Evolutionary conservation across 805 yeast genomes (phyloP).

Genomic region (Scheffersomyces amazonensis): DNA sequence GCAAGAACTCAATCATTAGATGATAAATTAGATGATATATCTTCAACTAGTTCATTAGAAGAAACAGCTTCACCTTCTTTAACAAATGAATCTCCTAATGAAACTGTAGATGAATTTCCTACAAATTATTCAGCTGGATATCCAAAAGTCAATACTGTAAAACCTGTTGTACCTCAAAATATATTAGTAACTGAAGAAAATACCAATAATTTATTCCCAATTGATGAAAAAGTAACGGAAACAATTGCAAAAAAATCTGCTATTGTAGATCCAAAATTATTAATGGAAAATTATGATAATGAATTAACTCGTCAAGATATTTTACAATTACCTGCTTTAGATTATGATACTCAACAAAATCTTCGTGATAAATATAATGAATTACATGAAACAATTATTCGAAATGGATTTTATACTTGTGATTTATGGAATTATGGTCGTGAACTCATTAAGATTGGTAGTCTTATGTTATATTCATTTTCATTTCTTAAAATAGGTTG

Average conservation of each 20-base stretch:
- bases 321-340: constrained; percentile 58
- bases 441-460: constrained; percentile 59
- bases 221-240: constrained; percentile 8
- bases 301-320: constrained; percentile 54
- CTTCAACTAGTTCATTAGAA: constrained; percentile 4
- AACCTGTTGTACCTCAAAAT: constrained; percentile 53
- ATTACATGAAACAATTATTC: constrained; percentile 54
- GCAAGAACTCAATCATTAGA: constrained; percentile 8
- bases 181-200: constrained; percentile 38
- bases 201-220: constrained; percentile 32
- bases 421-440: constrained; percentile 70
- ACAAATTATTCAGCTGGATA: constrained; percentile 29
- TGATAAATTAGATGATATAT: constrained; percentile 10
- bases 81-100: not conserved
- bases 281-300: constrained; percentile 59
- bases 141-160: constrained; percentile 35
- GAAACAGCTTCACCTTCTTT: constrained; percentile 4
- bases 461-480: constrained; percentile 50
- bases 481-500: constrained; percentile 45
- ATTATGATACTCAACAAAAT: constrained; percentile 59
- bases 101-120: not conserved
- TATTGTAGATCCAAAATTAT: constrained; percentile 54
- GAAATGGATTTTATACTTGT: constrained; percentile 67
- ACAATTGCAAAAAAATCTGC: constrained; percentile 1
- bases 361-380: constrained; percentile 57